Base-by-base conservation (phyloP, 805 yeast species). In the Candida manassasensis region DNA sequence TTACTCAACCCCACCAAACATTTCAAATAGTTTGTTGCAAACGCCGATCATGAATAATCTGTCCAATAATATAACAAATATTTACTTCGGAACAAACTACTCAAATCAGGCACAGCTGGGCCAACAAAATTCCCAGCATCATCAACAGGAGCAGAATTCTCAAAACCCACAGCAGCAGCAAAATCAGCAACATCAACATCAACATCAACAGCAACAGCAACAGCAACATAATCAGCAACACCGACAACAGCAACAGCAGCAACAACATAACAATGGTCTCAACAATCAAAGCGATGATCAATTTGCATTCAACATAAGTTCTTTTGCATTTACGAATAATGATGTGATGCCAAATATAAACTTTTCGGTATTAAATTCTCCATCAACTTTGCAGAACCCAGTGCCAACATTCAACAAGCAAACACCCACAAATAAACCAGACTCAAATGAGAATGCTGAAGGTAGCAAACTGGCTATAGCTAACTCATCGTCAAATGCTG, bases 21-120 rank as follows among this genome's bases (percentile, higher is more conserved):
- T 29, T 6, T 18, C 32, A n/a, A 29, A 18, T 18, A 29, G 32
- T 29, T 18, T 48, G 14, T 37, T 55, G 21, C 64, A 56, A 38
- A 48, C 59, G 1, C 63, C 65, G 7, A 47, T 54, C 12, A 38
- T 52, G 35, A 59, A 61, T 36, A 44, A 43, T 12, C 21, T 41
- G 6, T 47, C 59, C 41, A 61, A 61, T 39, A 61, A 60, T 40
- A 61, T 61, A 29, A 61, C 69, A 29, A 61, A 57, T 40, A 54
- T 51, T 36, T 62, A 47, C 40, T 61, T 62, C 50, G 55, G 55
- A 39, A 49, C 58, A 3, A 54, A 52, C 40, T 55, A 52, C 40
- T 40, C 50, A 11, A 42, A 38, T 36, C 42, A 35, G 36, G 26
- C 21, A 14, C 29, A 25, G 10, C 35, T 33, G n/a, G n/a, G 21